Evolutionary conservation across 2,329 filamentous ascomycete species (phyloP).

Genomic region (Tolypocladium inflatum): DNA sequence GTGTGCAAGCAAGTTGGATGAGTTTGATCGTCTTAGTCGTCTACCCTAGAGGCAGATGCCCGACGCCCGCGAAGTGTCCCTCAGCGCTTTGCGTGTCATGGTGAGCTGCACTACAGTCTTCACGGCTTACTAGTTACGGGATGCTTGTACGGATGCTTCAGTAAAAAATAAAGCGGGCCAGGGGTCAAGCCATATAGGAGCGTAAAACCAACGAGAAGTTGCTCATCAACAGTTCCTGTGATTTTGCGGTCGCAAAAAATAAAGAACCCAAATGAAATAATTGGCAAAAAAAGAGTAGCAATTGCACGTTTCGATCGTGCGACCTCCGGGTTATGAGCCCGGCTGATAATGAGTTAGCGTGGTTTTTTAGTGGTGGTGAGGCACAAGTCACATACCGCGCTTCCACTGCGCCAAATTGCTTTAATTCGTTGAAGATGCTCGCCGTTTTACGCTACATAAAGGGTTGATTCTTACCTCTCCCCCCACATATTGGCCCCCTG

Average conservation of each 20-base stretch:
- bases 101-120: too few relatives aligned
- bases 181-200: too few relatives aligned
- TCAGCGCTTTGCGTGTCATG: too few relatives aligned
- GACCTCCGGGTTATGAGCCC: constrained; percentile 19
- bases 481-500: background rate
- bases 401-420: constrained; percentile 20
- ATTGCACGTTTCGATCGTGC: constrained; percentile 20
- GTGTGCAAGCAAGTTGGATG: too few relatives aligned
- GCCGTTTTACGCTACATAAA: background rate
- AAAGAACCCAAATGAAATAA: background rate
- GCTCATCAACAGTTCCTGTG: too few relatives aligned
- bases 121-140: too few relatives aligned
- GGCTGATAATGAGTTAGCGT: constrained; percentile 6
- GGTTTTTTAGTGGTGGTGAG: background rate
- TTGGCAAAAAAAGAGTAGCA: constrained; percentile 13
- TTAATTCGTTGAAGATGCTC: background rate
- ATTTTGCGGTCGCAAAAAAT: constrained; percentile 1
- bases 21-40: too few relatives aligned
- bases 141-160: too few relatives aligned
- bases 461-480: background rate
- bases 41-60: too few relatives aligned
- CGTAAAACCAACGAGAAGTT: too few relatives aligned
- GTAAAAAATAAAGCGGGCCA: too few relatives aligned
- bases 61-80: too few relatives aligned
- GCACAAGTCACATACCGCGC: constrained; percentile 9